Conservation (phyloP, 441 rosid species). For the Brassica hybrid region DNA sequence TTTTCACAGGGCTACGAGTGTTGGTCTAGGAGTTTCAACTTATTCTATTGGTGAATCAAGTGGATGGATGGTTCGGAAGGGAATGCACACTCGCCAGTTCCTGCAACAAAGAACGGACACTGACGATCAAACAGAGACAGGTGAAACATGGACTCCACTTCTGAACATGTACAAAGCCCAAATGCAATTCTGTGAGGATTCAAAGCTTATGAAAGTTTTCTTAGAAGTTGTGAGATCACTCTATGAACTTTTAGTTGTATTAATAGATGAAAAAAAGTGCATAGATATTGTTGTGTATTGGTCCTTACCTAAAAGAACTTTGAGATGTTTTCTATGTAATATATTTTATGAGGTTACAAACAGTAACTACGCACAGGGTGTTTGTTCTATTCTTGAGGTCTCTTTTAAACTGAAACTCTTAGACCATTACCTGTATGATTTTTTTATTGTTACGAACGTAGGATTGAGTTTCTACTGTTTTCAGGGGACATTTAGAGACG, state of each 20-base stretch:
- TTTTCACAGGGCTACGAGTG: slow-evolving; percentile 36
- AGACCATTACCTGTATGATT: too few species aligned
- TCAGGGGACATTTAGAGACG: neutral
- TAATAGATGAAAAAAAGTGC: neutral
- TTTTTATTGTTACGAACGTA: too few species aligned
- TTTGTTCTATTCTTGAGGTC: too few species aligned
- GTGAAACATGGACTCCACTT: neutral
- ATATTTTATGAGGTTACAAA: neutral
- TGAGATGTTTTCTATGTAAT: neutral
- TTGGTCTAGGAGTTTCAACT: slow-evolving; percentile 36
- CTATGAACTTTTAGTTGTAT: neutral
- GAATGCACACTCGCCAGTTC: slow-evolving; percentile 47
- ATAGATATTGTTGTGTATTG: neutral
- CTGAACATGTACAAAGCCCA: neutral
- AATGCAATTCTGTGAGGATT: neutral
- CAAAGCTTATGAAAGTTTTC: neutral
- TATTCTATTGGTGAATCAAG: slow-evolving; percentile 43
- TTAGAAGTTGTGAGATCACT: neutral
- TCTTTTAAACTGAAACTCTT: too few species aligned
- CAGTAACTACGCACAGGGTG: neutral
- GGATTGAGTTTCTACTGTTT: neutral
- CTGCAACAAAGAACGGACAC: slow-evolving; percentile 48
- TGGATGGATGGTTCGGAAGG: slow-evolving; percentile 43
- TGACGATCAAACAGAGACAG: slow-evolving; percentile 49
- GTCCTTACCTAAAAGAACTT: too few species aligned